phyloP scores from a whole-genome alignment of 805 yeast species.

The Cyberlindnera bimundalis region DNA sequence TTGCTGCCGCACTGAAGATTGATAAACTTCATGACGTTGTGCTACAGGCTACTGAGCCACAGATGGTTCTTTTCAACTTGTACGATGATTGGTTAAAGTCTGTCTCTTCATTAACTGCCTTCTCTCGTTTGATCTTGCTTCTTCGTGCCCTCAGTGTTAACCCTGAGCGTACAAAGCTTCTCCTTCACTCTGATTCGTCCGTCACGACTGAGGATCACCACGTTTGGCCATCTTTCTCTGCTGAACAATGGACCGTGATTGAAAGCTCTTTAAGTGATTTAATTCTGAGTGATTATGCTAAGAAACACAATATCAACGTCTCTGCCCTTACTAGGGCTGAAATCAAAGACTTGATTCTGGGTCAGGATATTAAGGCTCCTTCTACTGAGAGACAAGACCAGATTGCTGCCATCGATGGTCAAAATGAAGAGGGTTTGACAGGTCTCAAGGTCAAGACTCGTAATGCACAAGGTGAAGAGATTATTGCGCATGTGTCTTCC shows the following conservation, averaged over 20 bases:
- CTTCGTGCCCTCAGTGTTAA: constrained; percentile 78
- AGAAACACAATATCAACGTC: constrained; percentile 79
- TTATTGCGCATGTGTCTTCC: constrained; percentile 88
- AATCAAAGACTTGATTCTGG: constrained; percentile 88
- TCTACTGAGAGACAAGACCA: constrained; percentile 84
- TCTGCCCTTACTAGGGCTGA: constrained; percentile 89
- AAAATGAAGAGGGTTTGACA: constrained; percentile 38
- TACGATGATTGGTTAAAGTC: constrained; percentile 92
- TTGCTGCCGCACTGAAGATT: constrained; percentile 78
- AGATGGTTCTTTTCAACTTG: constrained; percentile 84
- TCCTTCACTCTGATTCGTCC: constrained; percentile 71
- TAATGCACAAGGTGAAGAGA: constrained; percentile 95
- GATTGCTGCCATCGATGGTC: constrained; percentile 67
- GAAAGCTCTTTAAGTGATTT: constrained; percentile 87
- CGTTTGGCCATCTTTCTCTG: constrained; percentile 87
- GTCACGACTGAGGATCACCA: constrained; percentile 73
- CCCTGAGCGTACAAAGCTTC: constrained; percentile 69
- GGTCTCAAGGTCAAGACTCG: constrained; percentile 75
- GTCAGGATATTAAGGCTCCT: constrained; percentile 91
- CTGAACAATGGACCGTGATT: constrained; percentile 89
- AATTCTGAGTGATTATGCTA: constrained; percentile 80
- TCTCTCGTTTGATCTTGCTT: constrained; percentile 80
- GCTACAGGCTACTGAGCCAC: constrained; percentile 84
- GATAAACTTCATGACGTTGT: constrained; percentile 78
- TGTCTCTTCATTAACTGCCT: constrained; percentile 88